A percentile compares a stretch with the other conserved stretches of the same genome.
Evolutionary conservation across 1,284 basidiomycete genomes (phyloP).

Genomic region (Ganoderma sinense): DNA sequence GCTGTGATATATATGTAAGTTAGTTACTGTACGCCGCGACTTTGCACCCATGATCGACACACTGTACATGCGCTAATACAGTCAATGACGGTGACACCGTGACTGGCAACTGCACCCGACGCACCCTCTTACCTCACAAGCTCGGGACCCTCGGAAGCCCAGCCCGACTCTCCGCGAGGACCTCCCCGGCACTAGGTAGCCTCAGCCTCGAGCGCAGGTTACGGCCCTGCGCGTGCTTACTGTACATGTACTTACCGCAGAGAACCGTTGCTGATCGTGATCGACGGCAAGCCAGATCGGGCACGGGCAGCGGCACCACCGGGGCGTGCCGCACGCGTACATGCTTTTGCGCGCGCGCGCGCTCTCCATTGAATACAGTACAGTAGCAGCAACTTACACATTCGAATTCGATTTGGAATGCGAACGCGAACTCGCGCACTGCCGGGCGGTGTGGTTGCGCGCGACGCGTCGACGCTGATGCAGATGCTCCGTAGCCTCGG

Average conservation of each 20-base stretch:
- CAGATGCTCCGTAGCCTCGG: not conserved
- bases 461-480: not conserved
- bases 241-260: not conserved
- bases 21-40: not conserved
- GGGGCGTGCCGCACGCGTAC: too few species aligned
- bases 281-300: slow-evolving; percentile 1
- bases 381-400: not conserved
- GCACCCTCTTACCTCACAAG: not conserved
- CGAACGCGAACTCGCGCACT: not conserved
- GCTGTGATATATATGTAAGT: too few species aligned
- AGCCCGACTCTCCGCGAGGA: not conserved
- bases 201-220: too few species aligned
- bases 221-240: not conserved
- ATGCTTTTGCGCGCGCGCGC: not conserved
- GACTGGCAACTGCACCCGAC: not conserved
- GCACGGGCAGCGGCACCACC: not conserved
- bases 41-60: too few species aligned
- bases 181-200: not conserved
- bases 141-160: not conserved
- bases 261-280: slow-evolving; percentile 1
- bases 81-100: too few species aligned
- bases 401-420: too few species aligned
- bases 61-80: too few species aligned
- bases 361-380: not conserved
- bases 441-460: not conserved